phyloP scores from a whole-genome alignment of 768 basidiomycete genomes.

The Amanita fuliginea region DNA sequence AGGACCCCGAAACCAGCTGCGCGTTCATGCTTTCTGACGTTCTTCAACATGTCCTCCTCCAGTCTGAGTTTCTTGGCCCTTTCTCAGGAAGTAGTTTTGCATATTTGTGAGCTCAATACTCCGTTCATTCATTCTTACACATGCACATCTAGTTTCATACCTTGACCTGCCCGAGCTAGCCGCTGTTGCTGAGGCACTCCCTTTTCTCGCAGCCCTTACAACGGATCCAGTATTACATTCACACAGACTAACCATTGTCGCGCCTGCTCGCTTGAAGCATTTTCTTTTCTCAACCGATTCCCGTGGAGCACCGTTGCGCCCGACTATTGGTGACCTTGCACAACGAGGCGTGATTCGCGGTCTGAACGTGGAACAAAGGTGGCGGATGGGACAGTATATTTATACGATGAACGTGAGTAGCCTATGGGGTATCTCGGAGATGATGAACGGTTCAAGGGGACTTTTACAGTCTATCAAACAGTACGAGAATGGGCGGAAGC shows the following conservation, averaged over 20 bases:
- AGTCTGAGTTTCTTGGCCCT: conserved; percentile 20
- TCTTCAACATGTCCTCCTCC: conserved; percentile 4
- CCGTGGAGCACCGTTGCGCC: conserved; percentile 45
- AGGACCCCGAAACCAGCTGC: neutral
- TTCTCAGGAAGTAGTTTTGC: conserved; percentile 46
- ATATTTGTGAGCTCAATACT: conserved; percentile 35
- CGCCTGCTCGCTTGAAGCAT: conserved; percentile 59
- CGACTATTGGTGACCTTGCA: conserved; percentile 55
- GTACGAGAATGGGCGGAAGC: conserved; percentile 45
- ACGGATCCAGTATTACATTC: conserved; percentile 56
- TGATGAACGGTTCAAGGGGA: conserved; percentile 7
- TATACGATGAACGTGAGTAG: conserved; percentile 45
- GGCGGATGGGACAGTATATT: conserved; percentile 57
- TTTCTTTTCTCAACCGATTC: conserved; percentile 50
- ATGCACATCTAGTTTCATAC: conserved; percentile 40
- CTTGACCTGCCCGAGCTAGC: conserved; percentile 67
- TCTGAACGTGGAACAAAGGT: conserved; percentile 51
- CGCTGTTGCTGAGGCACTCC: conserved; percentile 35
- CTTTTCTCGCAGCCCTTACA: conserved; percentile 36
- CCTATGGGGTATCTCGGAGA: neutral
- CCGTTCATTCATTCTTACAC: neutral
- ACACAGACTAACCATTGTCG: conserved; percentile 46
- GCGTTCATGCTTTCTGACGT: neutral
- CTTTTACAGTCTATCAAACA: conserved; percentile 46
- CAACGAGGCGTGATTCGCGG: conserved; percentile 65